These are phyloP conservation scores for Fomitopsis schrenkii DNA, from an alignment of 1,284 basidiomycete species.

Conservation along the genomic window DNA sequence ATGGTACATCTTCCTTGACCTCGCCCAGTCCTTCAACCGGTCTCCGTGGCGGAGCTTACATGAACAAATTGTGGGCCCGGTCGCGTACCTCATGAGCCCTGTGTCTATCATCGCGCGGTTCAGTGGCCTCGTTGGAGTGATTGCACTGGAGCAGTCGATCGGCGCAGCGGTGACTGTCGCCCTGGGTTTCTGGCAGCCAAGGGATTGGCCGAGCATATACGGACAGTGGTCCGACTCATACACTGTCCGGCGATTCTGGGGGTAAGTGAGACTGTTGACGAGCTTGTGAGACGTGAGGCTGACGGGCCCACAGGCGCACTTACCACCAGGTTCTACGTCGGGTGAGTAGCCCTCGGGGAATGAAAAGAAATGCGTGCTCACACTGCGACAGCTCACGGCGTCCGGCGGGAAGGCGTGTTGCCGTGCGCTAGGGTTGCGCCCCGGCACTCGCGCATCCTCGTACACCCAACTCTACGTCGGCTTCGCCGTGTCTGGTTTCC, in stretches of 20 bases:
- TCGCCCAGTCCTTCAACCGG: slow-evolving; percentile 9
- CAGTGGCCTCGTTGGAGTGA: slow-evolving; percentile 12
- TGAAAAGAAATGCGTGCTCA: neutral
- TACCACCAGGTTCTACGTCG: slow-evolving; percentile 29
- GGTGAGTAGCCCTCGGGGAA: slow-evolving; percentile 8
- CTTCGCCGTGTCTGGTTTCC: slow-evolving; percentile 29
- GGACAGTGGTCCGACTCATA: slow-evolving; percentile 30
- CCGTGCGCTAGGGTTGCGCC: slow-evolving; percentile 13
- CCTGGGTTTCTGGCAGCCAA: slow-evolving; percentile 19
- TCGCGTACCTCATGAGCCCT: slow-evolving; percentile 4
- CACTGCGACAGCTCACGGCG: slow-evolving; percentile 13
- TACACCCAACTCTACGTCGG: slow-evolving; percentile 30
- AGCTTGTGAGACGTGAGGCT: neutral
- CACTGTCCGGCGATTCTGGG: slow-evolving; percentile 34
- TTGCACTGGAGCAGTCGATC: slow-evolving; percentile 21
- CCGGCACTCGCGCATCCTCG: slow-evolving; percentile 20
- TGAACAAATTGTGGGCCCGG: neutral
- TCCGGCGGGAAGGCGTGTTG: slow-evolving; percentile 18
- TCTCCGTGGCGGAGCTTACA: neutral
- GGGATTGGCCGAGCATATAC: slow-evolving; percentile 31
- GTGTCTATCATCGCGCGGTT: slow-evolving; percentile 10
- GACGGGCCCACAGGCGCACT: slow-evolving; percentile 18
- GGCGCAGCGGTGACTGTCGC: slow-evolving; percentile 20
- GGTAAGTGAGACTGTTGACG: slow-evolving; percentile 20
- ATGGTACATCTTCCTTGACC: slow-evolving; percentile 10